A percentile compares a stretch with the other conserved stretches of the same genome.
These are phyloP conservation scores for Pseudozyma flocculosa DNA, from an alignment of 1,284 basidiomycete genomes.

Conservation along the genomic window DNA sequence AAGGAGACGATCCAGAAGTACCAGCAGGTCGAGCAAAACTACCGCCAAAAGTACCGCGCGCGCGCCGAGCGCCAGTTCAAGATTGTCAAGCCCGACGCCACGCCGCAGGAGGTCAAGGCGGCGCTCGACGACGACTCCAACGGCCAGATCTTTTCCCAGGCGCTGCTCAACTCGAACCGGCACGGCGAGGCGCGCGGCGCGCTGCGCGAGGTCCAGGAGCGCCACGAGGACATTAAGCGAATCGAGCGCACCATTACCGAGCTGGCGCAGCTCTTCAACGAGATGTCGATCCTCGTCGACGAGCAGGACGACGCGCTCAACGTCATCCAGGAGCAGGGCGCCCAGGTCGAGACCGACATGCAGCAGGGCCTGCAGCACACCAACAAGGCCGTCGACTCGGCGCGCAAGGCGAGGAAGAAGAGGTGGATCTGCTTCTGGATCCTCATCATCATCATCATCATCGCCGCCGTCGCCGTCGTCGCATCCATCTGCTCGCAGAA, in stretches of 20 bases:
- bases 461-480: conserved; percentile 41
- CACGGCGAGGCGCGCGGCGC: conserved; percentile 82
- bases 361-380: conserved; percentile 61
- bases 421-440: conserved; percentile 57
- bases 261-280: conserved; percentile 82
- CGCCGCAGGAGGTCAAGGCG: conserved; percentile 73
- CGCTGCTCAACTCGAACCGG: conserved; percentile 73
- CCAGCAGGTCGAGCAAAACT: conserved; percentile 89
- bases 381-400: conserved; percentile 71
- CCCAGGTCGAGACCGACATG: conserved; percentile 52
- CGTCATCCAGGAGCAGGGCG: conserved; percentile 49
- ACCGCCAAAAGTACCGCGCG: conserved; percentile 88
- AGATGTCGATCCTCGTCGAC: conserved; percentile 60
- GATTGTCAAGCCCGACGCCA: conserved; percentile 87
- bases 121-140: conserved; percentile 75
- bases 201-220: conserved; percentile 84
- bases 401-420: conserved; percentile 74
- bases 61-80: conserved; percentile 93
- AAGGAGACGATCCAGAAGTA: conserved; percentile 63
- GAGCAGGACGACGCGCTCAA: conserved; percentile 57
- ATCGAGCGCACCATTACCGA: conserved; percentile 86
- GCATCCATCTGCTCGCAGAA: conserved; percentile 37
- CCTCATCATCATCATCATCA: conserved; percentile 42
- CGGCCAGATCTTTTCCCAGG: conserved; percentile 79
- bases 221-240: conserved; percentile 81